A percentile compares a stretch with the other conserved stretches of the same genome.
Conservation (phyloP, 148 eudicot genomes). For the Cornus controversa region DNA sequence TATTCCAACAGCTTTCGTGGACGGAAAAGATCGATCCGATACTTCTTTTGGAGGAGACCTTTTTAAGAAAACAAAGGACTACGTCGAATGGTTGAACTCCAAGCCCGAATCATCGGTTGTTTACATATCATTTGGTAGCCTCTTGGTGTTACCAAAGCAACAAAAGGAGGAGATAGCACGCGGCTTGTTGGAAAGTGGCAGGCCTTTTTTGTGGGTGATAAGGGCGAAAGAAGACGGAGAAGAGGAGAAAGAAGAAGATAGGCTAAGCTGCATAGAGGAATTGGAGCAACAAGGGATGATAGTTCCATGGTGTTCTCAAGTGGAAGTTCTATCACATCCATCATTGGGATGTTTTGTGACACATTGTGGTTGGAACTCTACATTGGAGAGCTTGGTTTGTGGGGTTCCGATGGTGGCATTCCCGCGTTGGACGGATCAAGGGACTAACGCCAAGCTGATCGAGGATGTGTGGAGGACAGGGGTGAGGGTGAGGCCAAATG, state of each 20-base stretch:
- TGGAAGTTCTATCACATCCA: slow-evolving; percentile 10
- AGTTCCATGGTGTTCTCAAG: slow-evolving; percentile 31
- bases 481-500: slow-evolving; percentile 28
- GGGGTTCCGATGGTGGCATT: background rate
- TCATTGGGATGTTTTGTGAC: slow-evolving; percentile 48
- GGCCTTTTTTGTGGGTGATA: slow-evolving; percentile 63
- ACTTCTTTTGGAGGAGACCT: slow-evolving; percentile 25
- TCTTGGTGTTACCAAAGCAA: slow-evolving; percentile 26
- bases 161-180: too few relatives aligned
- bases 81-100: slow-evolving; percentile 42
- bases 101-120: slow-evolving; percentile 41
- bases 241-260: slow-evolving; percentile 12
- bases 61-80: slow-evolving; percentile 18
- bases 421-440: slow-evolving; percentile 42
- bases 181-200: slow-evolving; percentile 29
- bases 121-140: slow-evolving; percentile 60
- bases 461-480: slow-evolving; percentile 40
- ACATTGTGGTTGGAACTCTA: slow-evolving; percentile 45
- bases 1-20: slow-evolving; percentile 32
- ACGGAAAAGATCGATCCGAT: slow-evolving; percentile 26
- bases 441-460: slow-evolving; percentile 37
- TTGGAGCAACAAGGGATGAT: slow-evolving; percentile 30
- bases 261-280: slow-evolving; percentile 34
- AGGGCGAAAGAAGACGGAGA: slow-evolving; percentile 18
- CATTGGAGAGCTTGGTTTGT: background rate